phyloP scores from a whole-genome alignment of 495 filamentous ascomycete species.

The Aspergillus ostianus region DNA sequence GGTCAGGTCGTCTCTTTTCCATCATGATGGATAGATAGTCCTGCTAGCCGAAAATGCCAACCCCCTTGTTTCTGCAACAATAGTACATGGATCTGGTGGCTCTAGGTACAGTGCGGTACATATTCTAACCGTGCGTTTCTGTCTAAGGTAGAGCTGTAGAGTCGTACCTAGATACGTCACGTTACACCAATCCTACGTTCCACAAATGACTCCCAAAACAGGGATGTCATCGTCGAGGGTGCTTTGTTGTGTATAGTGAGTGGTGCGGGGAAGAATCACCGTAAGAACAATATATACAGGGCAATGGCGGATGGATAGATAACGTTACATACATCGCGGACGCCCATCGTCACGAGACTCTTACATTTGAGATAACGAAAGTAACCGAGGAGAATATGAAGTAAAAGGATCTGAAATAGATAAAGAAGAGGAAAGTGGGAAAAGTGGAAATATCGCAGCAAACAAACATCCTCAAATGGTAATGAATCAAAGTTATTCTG shows the following conservation, averaged over 20 bases:
- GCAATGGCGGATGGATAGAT: conserved; percentile 13
- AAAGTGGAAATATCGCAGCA: neutral
- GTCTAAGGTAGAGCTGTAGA: too few relatives aligned
- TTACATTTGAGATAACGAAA: neutral
- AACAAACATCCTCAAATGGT: neutral
- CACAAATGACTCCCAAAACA: too few relatives aligned
- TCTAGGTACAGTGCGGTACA: too few relatives aligned
- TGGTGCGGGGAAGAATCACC: neutral
- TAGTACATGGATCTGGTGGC: too few relatives aligned
- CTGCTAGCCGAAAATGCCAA: conserved; percentile 15
- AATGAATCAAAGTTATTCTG: conserved; percentile 5
- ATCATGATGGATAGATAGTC: conserved; percentile 14
- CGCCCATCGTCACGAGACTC: neutral
- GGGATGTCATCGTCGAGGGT: neutral
- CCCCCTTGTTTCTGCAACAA: conserved; percentile 3
- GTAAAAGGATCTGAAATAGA: neutral
- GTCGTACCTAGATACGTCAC: conserved; percentile 3
- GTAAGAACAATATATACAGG: conserved; percentile 11
- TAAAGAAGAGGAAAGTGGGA: conserved; percentile 16
- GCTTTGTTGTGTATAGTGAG: too few relatives aligned
- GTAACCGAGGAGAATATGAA: neutral
- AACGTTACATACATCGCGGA: conserved; percentile 15
- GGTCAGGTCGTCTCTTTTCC: conserved; percentile 1
- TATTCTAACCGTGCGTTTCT: too few relatives aligned
- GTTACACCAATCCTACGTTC: too few relatives aligned